These are phyloP conservation scores for Colletotrichum salicis DNA, from an alignment of 2,329 filamentous ascomycete genomes.

Conservation along the genomic window DNA sequence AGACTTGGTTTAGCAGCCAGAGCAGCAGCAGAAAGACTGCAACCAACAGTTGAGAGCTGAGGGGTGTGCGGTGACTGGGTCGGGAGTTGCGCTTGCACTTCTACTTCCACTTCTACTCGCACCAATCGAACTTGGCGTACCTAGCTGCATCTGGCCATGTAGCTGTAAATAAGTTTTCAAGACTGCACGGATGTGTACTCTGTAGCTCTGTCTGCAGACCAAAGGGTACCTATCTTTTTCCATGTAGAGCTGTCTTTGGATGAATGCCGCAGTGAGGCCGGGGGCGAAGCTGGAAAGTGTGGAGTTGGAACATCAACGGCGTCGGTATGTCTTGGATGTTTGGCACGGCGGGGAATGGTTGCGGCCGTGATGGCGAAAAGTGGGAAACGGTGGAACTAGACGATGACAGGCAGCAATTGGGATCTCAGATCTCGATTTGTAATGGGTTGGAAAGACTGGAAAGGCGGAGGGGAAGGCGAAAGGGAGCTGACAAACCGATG, in stretches of 20 bases:
- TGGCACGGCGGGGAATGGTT: slow-evolving; percentile 12
- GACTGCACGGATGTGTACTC: too few relatives aligned
- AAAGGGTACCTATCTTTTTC: neutral
- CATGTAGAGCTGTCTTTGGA: neutral
- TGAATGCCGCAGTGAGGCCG: slow-evolving; percentile 12
- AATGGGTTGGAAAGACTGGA: neutral
- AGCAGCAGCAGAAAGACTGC: neutral
- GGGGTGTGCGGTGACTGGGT: neutral
- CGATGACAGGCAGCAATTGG: slow-evolving; percentile 16
- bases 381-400: slow-evolving; percentile 22
- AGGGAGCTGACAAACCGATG: slow-evolving; percentile 9
- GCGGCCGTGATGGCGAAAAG: slow-evolving; percentile 25
- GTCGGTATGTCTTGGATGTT: slow-evolving; percentile 13
- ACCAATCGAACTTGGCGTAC: slow-evolving; percentile 5
- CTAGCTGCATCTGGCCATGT: slow-evolving; percentile 13
- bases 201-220: slow-evolving; percentile 3
- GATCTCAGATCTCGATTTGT: neutral
- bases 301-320: slow-evolving; percentile 30
- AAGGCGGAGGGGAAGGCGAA: neutral
- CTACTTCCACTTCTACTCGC: slow-evolving; percentile 8
- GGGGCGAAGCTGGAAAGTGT: slow-evolving; percentile 2
- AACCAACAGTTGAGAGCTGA: slow-evolving; percentile 15
- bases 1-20: neutral
- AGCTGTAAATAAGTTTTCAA: neutral
- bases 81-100: neutral